phyloP scores from a whole-genome alignment of 345 rosid species.

The Bretschneidera sinensis region DNA sequence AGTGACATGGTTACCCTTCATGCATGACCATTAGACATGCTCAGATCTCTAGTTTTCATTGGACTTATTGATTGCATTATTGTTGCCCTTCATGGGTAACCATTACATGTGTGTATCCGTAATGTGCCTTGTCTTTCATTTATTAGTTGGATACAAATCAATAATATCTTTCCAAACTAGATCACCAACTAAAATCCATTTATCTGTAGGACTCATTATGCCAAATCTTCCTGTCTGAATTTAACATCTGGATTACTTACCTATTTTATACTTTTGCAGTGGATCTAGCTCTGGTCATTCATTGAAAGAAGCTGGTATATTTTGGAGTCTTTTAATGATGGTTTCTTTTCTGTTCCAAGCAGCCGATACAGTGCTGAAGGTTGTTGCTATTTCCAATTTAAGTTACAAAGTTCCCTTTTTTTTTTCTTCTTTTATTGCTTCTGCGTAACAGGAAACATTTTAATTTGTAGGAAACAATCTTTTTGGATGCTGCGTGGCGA shows the following conservation, averaged over 20 bases:
- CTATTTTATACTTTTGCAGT: constrained; percentile 37
- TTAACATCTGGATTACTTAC: constrained; percentile 18
- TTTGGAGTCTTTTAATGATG: constrained; percentile 92
- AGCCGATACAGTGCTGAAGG: constrained; percentile 84
- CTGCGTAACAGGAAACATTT: constrained; percentile 19
- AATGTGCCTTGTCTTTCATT: too few relatives aligned
- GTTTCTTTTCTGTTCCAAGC: constrained; percentile 88
- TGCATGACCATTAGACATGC: background rate
- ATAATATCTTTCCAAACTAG: too few relatives aligned
- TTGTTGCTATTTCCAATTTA: constrained; percentile 28
- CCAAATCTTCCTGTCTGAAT: background rate
- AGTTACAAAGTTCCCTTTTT: constrained; percentile 7
- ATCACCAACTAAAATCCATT: too few relatives aligned
- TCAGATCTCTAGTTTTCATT: background rate
- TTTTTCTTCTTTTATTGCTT: constrained; percentile 3
- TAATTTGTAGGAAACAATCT: constrained; percentile 72
- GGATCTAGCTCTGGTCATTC: constrained; percentile 78
- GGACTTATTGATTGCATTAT: background rate
- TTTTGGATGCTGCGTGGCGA: constrained; percentile 45
- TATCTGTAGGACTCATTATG: too few relatives aligned
- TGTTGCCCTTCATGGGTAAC: background rate
- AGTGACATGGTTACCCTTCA: background rate
- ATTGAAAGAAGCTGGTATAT: constrained; percentile 62
- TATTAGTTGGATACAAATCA: too few relatives aligned
- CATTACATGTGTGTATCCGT: background rate